Evolutionary conservation across 495 filamentous ascomycete species (phyloP).

Genomic region (Lasiosphaeria ovina): DNA sequence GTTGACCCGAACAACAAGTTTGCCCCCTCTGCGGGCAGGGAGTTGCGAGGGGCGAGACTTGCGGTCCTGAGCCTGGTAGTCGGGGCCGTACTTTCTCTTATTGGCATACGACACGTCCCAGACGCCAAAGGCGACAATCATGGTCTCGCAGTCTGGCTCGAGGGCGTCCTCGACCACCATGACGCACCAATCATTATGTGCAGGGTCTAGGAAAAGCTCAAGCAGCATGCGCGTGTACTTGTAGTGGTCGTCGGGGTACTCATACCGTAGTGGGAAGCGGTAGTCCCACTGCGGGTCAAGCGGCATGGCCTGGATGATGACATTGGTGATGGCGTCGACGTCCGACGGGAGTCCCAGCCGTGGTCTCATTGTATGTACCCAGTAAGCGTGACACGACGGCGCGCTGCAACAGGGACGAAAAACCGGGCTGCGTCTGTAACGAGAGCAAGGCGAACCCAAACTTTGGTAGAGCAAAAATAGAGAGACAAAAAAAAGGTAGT

Average conservation of each 20-base stretch:
- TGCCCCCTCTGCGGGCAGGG: not conserved
- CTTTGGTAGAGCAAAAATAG: no score
- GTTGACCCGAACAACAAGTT: not conserved
- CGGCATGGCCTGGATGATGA: slow-evolving; percentile 37
- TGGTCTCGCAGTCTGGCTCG: slow-evolving; percentile 15
- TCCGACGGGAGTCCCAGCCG: slow-evolving; percentile 28
- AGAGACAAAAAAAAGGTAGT: no score
- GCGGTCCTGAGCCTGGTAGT: slow-evolving; percentile 31
- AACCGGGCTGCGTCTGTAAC: not conserved
- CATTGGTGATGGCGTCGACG: slow-evolving; percentile 34
- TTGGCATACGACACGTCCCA: slow-evolving; percentile 36
- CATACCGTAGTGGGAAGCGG: slow-evolving; percentile 32
- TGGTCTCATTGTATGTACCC: slow-evolving; percentile 22
- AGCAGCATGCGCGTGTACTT: slow-evolving; percentile 36
- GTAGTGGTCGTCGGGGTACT: slow-evolving; percentile 35
- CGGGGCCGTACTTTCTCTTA: slow-evolving; percentile 29
- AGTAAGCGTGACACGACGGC: not conserved
- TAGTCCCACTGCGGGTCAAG: slow-evolving; percentile 41
- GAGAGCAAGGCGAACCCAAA: not conserved
- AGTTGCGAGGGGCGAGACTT: slow-evolving; percentile 15
- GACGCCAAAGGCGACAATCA: slow-evolving; percentile 33
- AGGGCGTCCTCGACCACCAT: slow-evolving; percentile 35
- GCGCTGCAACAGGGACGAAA: not conserved
- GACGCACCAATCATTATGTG: slow-evolving; percentile 35
- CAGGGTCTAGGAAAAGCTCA: slow-evolving; percentile 33